Conservation (phyloP, 208 protist species). For the Balamuthia mandrillaris region DNA sequence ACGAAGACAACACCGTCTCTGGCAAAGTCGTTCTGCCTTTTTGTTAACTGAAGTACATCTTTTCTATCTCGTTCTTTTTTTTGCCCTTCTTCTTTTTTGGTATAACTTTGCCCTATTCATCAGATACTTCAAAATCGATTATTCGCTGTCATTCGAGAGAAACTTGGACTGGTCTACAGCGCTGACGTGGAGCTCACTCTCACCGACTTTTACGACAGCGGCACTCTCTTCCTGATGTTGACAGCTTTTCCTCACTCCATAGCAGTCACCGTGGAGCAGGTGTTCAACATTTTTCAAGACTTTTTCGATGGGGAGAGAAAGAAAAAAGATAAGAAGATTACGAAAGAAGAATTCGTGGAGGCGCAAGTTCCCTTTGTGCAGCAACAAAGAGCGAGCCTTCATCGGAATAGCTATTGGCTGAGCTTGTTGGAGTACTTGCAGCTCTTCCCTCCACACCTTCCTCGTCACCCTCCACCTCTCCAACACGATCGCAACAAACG, state of each 20-base stretch:
- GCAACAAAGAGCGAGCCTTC: background rate
- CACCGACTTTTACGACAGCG: background rate
- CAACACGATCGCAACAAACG: too few species aligned
- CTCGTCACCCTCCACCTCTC: too few species aligned
- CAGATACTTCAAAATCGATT: conserved; percentile 15
- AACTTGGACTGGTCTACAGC: background rate
- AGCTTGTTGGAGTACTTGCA: conserved; percentile 37
- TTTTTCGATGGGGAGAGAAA: too few species aligned
- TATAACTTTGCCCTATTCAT: background rate
- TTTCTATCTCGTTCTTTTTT: too few species aligned
- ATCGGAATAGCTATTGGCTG: conserved; percentile 25
- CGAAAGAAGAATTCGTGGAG: conserved; percentile 11
- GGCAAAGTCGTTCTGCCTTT: conserved; percentile 6
- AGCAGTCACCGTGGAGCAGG: background rate
- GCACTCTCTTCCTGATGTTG: background rate
- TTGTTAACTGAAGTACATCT: conserved; percentile 1
- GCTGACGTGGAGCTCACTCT: background rate
- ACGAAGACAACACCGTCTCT: background rate
- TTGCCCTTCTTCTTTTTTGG: background rate
- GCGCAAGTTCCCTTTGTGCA: conserved; percentile 10
- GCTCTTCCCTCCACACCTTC: too few species aligned
- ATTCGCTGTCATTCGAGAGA: conserved; percentile 13
- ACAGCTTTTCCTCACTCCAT: background rate
- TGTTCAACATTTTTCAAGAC: background rate
- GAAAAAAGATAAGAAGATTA: background rate